A percentile compares a stretch with the other conserved stretches of the same genome.
phyloP scores from a whole-genome alignment of 192 early-diverging fungal genomes.

The Rhizophlyctis rosea region DNA sequence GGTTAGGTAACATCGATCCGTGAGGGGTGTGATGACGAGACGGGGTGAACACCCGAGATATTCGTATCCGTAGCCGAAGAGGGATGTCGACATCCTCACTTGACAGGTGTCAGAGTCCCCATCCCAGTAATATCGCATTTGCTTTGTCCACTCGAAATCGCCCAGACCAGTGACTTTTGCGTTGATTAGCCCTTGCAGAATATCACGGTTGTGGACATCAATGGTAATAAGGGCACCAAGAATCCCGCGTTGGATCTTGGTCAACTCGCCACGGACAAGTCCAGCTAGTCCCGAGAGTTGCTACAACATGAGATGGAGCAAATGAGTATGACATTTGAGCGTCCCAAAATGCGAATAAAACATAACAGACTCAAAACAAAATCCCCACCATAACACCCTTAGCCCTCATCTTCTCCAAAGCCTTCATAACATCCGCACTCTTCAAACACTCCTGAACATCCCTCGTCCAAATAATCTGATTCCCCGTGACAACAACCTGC shows the following conservation, averaged over 20 bases:
- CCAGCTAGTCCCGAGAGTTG: slow-evolving; percentile 48
- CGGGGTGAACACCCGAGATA: slow-evolving; percentile 62
- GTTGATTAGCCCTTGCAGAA: slow-evolving; percentile 44
- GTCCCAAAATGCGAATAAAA: background rate
- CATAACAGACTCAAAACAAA: too few relatives aligned
- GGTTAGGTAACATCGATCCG: slow-evolving; percentile 62
- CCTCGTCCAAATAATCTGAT: slow-evolving; percentile 53
- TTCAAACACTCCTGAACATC: slow-evolving; percentile 53
- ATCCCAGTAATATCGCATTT: slow-evolving; percentile 63
- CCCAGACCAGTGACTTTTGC: slow-evolving; percentile 39
- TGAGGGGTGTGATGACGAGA: slow-evolving; percentile 60
- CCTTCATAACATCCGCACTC: slow-evolving; percentile 36
- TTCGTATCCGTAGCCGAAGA: slow-evolving; percentile 60
- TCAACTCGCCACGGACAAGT: slow-evolving; percentile 60
- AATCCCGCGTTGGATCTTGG: slow-evolving; percentile 54
- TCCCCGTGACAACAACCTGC: slow-evolving; percentile 55
- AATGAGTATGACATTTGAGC: background rate
- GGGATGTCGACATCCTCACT: slow-evolving; percentile 56
- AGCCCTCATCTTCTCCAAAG: slow-evolving; percentile 37
- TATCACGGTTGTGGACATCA: slow-evolving; percentile 63
- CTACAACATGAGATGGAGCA: slow-evolving; percentile 15
- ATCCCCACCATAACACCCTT: slow-evolving; percentile 36
- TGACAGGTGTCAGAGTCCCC: slow-evolving; percentile 55
- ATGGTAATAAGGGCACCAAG: slow-evolving; percentile 60
- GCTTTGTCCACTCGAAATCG: slow-evolving; percentile 65